Evolutionary conservation across 2,329 filamentous ascomycete genomes (phyloP).

Genomic region (Cladosporium sp.): DNA sequence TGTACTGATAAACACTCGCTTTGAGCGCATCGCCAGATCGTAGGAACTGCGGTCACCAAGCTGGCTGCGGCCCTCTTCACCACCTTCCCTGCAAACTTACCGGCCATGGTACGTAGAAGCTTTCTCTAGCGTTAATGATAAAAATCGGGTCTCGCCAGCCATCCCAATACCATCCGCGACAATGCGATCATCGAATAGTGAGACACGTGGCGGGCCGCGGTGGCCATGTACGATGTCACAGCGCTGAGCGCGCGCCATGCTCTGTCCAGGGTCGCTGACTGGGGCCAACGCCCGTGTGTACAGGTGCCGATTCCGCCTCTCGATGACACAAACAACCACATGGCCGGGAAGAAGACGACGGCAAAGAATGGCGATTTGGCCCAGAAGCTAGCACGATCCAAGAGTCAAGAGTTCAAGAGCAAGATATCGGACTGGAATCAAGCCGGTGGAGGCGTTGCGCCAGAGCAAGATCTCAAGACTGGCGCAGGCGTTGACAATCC

Average conservation of each 20-base stretch:
- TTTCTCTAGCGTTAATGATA: conserved; percentile 6
- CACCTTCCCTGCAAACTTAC: not conserved
- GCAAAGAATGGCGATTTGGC: conserved; percentile 28
- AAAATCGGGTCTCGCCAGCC: conserved; percentile 7
- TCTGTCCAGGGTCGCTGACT: conserved; percentile 25
- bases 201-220: conserved; percentile 8
- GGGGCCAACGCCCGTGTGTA: conserved; percentile 18
- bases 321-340: conserved; percentile 17
- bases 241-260: conserved; percentile 21
- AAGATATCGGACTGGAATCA: conserved; percentile 33
- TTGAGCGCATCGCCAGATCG: too few relatives aligned
- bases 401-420: conserved; percentile 30
- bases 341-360: conserved; percentile 24
- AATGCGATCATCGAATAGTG: conserved; percentile 12
- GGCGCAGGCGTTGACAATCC: conserved; percentile 14
- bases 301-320: conserved; percentile 28
- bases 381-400: conserved; percentile 23
- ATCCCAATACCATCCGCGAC: conserved; percentile 9
- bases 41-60: conserved; percentile 1
- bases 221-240: conserved; percentile 24
- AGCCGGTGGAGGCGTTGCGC: conserved; percentile 25
- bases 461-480: conserved; percentile 24
- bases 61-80: not conserved
- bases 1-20: too few relatives aligned
- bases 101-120: conserved; percentile 12